These are phyloP conservation scores for Phytophthora litchii DNA, from an alignment of 352 stramenopile species.

Conservation along the genomic window DNA sequence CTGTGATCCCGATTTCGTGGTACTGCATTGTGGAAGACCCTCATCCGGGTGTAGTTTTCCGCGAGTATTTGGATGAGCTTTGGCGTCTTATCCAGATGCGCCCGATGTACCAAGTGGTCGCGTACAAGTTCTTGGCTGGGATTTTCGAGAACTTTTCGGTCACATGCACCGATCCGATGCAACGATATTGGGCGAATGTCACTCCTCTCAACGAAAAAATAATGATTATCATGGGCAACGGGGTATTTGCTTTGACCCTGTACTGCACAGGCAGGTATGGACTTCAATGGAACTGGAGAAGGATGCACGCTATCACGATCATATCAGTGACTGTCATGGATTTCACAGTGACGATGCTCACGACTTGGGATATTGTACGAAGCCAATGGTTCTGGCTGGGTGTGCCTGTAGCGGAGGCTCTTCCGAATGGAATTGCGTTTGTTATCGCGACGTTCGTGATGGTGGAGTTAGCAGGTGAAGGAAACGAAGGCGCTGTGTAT, in stretches of 20 bases:
- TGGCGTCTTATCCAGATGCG: slow-evolving; percentile 43
- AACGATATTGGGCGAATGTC: slow-evolving; percentile 35
- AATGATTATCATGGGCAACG: slow-evolving; percentile 38
- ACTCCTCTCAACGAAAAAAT: slow-evolving; percentile 44
- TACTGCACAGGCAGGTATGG: slow-evolving; percentile 40
- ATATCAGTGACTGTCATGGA: slow-evolving; percentile 38
- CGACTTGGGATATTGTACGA: slow-evolving; percentile 43
- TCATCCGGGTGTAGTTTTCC: slow-evolving; percentile 34
- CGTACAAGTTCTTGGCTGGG: slow-evolving; percentile 43
- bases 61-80: slow-evolving; percentile 45
- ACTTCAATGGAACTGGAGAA: slow-evolving; percentile 50
- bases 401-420: slow-evolving; percentile 35
- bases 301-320: slow-evolving; percentile 36
- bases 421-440: slow-evolving; percentile 45
- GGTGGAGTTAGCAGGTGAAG: slow-evolving; percentile 51
- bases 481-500: slow-evolving; percentile 51
- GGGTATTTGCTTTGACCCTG: slow-evolving; percentile 35
- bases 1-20: slow-evolving; percentile 53
- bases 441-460: slow-evolving; percentile 49
- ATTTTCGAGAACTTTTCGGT: slow-evolving; percentile 49
- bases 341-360: slow-evolving; percentile 35
- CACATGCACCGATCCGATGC: slow-evolving; percentile 36
- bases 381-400: slow-evolving; percentile 60
- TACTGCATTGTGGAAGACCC: slow-evolving; percentile 54
- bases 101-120: slow-evolving; percentile 52